Percentiles rank a stretch among this genome's conserved stretches.
phyloP scores from a whole-genome alignment of 2,329 filamentous ascomycete genomes.

The Akanthomyces dipterigenus region DNA sequence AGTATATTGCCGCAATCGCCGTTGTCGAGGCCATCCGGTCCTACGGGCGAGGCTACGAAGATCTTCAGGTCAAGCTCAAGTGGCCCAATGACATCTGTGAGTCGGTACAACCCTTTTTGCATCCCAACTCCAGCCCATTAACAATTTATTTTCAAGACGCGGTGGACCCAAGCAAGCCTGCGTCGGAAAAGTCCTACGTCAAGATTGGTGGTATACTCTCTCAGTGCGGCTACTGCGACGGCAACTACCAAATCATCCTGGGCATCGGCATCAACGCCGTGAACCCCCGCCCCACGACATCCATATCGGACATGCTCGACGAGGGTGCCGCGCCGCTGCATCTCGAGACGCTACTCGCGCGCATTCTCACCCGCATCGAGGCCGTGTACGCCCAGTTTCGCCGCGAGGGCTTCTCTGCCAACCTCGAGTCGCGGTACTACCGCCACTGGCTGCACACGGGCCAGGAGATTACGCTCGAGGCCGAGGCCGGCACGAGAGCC shows the following conservation, averaged over 20 bases:
- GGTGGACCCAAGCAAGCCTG: constrained; percentile 51
- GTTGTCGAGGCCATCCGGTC: constrained; percentile 75
- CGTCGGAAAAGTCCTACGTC: constrained; percentile 51
- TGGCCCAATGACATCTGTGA: constrained; percentile 95
- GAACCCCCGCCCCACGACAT: constrained; percentile 81
- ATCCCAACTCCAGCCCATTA: constrained; percentile 23
- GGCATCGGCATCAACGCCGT: constrained; percentile 83
- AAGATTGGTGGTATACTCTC: constrained; percentile 94
- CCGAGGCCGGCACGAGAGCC: constrained; percentile 67
- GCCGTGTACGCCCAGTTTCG: constrained; percentile 69
- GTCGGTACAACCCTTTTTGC: constrained; percentile 18
- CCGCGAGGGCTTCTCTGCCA: constrained; percentile 63
- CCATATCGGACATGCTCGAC: constrained; percentile 66
- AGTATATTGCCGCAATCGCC: constrained; percentile 86
- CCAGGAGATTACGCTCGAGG: constrained; percentile 67
- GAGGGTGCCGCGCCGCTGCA: constrained; percentile 49
- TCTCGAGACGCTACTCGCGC: constrained; percentile 74
- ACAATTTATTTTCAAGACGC: constrained; percentile 42
- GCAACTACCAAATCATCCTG: constrained; percentile 75
- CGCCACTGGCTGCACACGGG: constrained; percentile 77
- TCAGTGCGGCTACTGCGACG: constrained; percentile 73
- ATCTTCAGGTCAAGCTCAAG: constrained; percentile 78
- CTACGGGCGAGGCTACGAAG: constrained; percentile 70
- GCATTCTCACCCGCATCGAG: constrained; percentile 73
- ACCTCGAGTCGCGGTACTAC: constrained; percentile 74